Conservation (phyloP, 306 rosid species). For the Gastrolobium villosum region DNA sequence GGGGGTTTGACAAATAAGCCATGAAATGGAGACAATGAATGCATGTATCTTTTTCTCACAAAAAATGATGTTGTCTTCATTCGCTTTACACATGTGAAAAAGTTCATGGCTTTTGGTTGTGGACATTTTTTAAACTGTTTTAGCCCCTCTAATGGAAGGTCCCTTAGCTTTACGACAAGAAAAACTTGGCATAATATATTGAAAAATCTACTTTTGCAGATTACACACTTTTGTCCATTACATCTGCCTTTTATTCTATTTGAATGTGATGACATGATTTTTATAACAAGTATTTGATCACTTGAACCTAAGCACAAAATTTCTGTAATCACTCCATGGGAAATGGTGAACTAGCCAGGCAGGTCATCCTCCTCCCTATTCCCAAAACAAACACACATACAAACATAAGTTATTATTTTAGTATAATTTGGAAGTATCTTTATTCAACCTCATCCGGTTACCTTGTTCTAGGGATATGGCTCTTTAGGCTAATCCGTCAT, state of each 20-base stretch:
- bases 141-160: slow-evolving; percentile 36
- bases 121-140: slow-evolving; percentile 39
- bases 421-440: too few species aligned
- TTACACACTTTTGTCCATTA: slow-evolving; percentile 44
- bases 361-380: slow-evolving; percentile 1
- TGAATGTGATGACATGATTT: slow-evolving; percentile 45
- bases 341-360: slow-evolving; percentile 37
- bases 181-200: slow-evolving; percentile 36
- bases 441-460: too few species aligned
- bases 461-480: too few species aligned
- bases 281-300: slow-evolving; percentile 42
- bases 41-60: slow-evolving; percentile 51
- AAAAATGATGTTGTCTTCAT: slow-evolving; percentile 71
- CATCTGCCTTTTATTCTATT: slow-evolving; percentile 32
- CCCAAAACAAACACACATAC: neutral
- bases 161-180: slow-evolving; percentile 37
- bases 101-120: slow-evolving; percentile 45
- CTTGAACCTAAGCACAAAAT: slow-evolving; percentile 28
- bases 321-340: slow-evolving; percentile 36
- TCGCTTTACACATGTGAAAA: slow-evolving; percentile 50
- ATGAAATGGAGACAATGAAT: slow-evolving; percentile 42
- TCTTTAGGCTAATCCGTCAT: too few species aligned
- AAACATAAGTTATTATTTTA: slow-evolving; percentile 12
- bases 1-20: slow-evolving; percentile 61
- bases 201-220: slow-evolving; percentile 49